Conservation (phyloP, 1,284 basidiomycete species). For the Malassezia japonica region DNA sequence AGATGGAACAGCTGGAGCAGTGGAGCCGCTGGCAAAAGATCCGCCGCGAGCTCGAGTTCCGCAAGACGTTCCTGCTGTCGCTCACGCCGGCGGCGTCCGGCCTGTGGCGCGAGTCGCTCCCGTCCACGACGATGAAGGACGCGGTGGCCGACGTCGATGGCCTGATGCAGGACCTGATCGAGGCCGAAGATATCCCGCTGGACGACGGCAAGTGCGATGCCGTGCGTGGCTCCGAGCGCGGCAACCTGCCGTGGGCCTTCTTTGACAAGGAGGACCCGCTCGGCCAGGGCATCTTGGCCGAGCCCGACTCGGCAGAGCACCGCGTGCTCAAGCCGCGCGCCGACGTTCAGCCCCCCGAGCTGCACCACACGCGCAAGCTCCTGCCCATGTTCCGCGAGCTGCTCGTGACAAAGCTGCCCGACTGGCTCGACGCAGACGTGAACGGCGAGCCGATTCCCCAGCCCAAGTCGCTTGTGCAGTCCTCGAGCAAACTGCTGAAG, state of each 20-base stretch:
- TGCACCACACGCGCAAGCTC: slow-evolving; percentile 28
- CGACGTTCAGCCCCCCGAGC: slow-evolving; percentile 20
- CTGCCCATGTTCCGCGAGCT: slow-evolving; percentile 36
- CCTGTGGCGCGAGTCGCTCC: slow-evolving; percentile 18
- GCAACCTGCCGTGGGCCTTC: slow-evolving; percentile 36
- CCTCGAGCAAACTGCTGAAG: slow-evolving; percentile 11
- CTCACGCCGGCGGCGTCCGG: slow-evolving; percentile 21
- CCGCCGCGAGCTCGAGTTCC: slow-evolving; percentile 40
- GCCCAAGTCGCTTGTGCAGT: slow-evolving; percentile 2
- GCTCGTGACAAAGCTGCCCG: slow-evolving; percentile 30
- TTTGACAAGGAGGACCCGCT: slow-evolving; percentile 36
- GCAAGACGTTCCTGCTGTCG: slow-evolving; percentile 38
- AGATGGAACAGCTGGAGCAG: slow-evolving; percentile 27
- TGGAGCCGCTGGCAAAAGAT: slow-evolving; percentile 44
- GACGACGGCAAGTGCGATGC: slow-evolving; percentile 34
- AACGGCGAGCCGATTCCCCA: slow-evolving; percentile 5
- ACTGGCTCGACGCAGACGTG: slow-evolving; percentile 32
- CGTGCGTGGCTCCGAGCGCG: slow-evolving; percentile 37
- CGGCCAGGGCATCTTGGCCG: slow-evolving; percentile 19
- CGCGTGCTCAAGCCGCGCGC: slow-evolving; percentile 16
- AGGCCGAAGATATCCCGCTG: slow-evolving; percentile 22
- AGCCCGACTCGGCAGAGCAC: slow-evolving; percentile 16
- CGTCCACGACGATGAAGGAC: slow-evolving; percentile 15
- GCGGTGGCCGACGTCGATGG: slow-evolving; percentile 31
- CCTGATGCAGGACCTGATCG: slow-evolving; percentile 34